Evolutionary conservation across 805 yeast genomes (phyloP), one percentile per base, ranked within the genome.

Genomic region (Saccharomycopsis fibuligera): DNA sequence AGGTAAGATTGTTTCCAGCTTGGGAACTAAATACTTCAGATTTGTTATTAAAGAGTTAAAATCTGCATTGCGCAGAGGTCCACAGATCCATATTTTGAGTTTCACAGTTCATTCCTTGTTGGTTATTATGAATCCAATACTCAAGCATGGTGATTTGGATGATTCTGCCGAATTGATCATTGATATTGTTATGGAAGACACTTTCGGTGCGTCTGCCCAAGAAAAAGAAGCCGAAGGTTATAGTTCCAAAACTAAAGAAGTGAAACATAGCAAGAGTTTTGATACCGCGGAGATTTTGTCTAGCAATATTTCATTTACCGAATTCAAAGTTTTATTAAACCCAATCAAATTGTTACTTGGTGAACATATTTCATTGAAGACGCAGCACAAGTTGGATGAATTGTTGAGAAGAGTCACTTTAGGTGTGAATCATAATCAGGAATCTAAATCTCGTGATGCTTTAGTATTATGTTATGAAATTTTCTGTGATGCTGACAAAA

Each of bases 171-270:
- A 68, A 2, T 57, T 83, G 47, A 66, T 90, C 10, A 81, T 83
- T 56, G 80, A 78, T 21, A 70, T 88, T 14, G 72, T 90, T 21
- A 91, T 91, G 96, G 96, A 89, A 60, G 96, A 91, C 60, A 75
- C 81, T 3, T 90, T 93, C 64, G 99, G 99, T 22, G 76, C 83
- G 8, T 86, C 96, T 3, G 95, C 96, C 31, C 84, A 83, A 60
- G 98, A 93, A 60, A 91, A 93, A 62, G 98, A 93, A 55, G 90
- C 93, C 4, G 97, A 89, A 53, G 96, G 89, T 17, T 91, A 93
- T 60, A 77, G 76, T 45, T 81, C 86, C 27, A 80, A 82, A 53
- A 86, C 89, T 80, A 86, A 84, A 58, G 99, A 91, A 68, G 91
- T 93, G 31, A 90, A 88, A 62, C 82, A 79, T 55, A 87, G 86